phyloP scores from a whole-genome alignment of 805 yeast genomes.

The Yarrowia sp. region DNA sequence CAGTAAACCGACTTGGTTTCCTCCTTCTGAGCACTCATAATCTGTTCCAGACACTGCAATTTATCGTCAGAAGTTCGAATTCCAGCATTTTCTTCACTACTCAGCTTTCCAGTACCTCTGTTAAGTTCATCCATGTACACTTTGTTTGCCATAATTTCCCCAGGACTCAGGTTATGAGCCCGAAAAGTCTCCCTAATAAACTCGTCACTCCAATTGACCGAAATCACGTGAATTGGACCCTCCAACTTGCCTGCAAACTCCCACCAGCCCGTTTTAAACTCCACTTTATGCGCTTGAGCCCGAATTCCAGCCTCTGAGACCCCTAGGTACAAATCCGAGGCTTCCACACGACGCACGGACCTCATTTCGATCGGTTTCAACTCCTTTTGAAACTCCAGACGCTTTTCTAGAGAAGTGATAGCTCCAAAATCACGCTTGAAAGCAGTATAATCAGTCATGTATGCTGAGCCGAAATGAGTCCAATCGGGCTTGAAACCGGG shows the following conservation, averaged over 20 bases:
- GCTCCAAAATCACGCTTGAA: conserved; percentile 40
- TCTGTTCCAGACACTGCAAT: conserved; percentile 34
- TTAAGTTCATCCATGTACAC: conserved; percentile 41
- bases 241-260: conserved; percentile 38
- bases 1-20: conserved; percentile 43
- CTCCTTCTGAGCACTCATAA: conserved; percentile 25
- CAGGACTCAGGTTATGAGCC: neutral
- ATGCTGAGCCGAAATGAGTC: conserved; percentile 46
- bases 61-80: conserved; percentile 60
- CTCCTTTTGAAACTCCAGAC: conserved; percentile 48
- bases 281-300: conserved; percentile 42
- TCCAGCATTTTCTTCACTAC: conserved; percentile 30
- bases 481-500: conserved; percentile 45
- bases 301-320: conserved; percentile 40
- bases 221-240: conserved; percentile 48
- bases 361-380: conserved; percentile 48
- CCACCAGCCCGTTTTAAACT: conserved; percentile 44
- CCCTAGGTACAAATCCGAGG: conserved; percentile 45
- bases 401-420: conserved; percentile 43
- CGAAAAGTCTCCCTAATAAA: conserved; percentile 44
- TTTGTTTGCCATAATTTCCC: conserved; percentile 48
- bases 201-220: conserved; percentile 61
- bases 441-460: conserved; percentile 42
- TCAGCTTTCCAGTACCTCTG: conserved; percentile 36
- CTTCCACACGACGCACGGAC: conserved; percentile 48